Base-by-base conservation (phyloP, 2,329 filamentous ascomycete species). In the Arthrinium phaeospermum region DNA sequence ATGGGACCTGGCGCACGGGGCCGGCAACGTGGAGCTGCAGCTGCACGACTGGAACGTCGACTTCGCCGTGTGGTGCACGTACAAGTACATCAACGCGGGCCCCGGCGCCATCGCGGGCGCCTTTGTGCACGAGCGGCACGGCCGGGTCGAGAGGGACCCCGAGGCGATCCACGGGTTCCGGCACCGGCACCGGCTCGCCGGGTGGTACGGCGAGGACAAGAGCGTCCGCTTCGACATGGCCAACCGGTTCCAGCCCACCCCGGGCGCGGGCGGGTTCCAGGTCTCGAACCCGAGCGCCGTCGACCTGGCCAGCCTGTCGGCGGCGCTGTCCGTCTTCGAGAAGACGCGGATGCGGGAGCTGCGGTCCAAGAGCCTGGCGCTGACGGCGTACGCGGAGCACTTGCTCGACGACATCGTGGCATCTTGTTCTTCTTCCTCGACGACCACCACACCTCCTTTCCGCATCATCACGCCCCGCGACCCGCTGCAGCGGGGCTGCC, bases 41-140 rank as follows among this genome's bases (percentile, higher is more conserved):
- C 86, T 98, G 27, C 94, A 97, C 81, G 93, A 96, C 77, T 98
- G 95, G 95, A 88, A 93, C 76, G 94, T 97, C 46, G 95, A 98
- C 81, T 97, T 97, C 78, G 95, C 95, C 22, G 93, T 90, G 71
- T 98, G 95, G 95, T 98, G 95, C 82, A 95, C 92, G 24, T 98
- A 98, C 87, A 98, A 98, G 84, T 98, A 98, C 84, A 89, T 97
- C 80, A 97, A 97, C 80, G 91, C 91, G 37, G 95, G 95, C 0
- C 94, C 95, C 0, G 95, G 95, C 4, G 88, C 91, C 22, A 97
- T 97, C 75, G 94, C 90, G 0, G 94, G 92, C 0, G 85, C 92
- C 0, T 98, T 95, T 76, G 92, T 98, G 12, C 94, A 98, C 81
- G 90, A 94, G 79, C 86, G 85, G 51, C 92, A 97, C 79, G 91